Conservation (phyloP, 805 yeast genomes). For the Hanseniaspora taiwanica region DNA sequence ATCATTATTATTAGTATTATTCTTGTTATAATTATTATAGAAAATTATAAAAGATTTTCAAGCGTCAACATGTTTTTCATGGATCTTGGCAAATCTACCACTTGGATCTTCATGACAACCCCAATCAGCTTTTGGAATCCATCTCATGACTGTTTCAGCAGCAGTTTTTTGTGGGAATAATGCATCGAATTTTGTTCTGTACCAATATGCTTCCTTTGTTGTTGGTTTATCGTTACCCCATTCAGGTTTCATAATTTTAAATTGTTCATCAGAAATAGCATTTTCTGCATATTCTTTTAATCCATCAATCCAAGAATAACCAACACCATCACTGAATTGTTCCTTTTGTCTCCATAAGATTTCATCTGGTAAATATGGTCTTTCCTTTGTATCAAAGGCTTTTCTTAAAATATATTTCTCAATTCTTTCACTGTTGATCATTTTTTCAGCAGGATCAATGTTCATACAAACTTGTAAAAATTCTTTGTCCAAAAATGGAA, state of each 20-base stretch:
- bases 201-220: slow-evolving; percentile 99
- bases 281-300: slow-evolving; percentile 90
- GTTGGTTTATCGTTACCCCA: slow-evolving; percentile 95
- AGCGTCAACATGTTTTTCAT: slow-evolving; percentile 48
- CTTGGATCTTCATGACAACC: slow-evolving; percentile 99
- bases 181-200: slow-evolving; percentile 92
- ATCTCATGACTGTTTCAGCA: slow-evolving; percentile 94
- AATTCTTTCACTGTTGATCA: slow-evolving; percentile 68
- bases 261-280: slow-evolving; percentile 77
- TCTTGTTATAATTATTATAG: no score
- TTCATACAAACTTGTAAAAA: slow-evolving; percentile 88
- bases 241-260: slow-evolving; percentile 80
- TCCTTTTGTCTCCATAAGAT: slow-evolving; percentile 99
- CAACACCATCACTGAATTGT: slow-evolving; percentile 98
- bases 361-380: slow-evolving; percentile 91
- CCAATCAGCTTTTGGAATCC: slow-evolving; percentile 99
- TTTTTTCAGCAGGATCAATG: slow-evolving; percentile 86
- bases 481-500: slow-evolving; percentile 92
- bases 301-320: slow-evolving; percentile 98
- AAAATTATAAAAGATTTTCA: no score
- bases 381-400: slow-evolving; percentile 87
- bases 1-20: no score
- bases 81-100: slow-evolving; percentile 90
- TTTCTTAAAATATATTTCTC: slow-evolving; percentile 95
- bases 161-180: slow-evolving; percentile 85